A percentile compares a stretch with the other conserved stretches of the same genome.
Evolutionary conservation across 108 stramenopile species (phyloP).

Genomic region (Fragilaria crotonensis): DNA sequence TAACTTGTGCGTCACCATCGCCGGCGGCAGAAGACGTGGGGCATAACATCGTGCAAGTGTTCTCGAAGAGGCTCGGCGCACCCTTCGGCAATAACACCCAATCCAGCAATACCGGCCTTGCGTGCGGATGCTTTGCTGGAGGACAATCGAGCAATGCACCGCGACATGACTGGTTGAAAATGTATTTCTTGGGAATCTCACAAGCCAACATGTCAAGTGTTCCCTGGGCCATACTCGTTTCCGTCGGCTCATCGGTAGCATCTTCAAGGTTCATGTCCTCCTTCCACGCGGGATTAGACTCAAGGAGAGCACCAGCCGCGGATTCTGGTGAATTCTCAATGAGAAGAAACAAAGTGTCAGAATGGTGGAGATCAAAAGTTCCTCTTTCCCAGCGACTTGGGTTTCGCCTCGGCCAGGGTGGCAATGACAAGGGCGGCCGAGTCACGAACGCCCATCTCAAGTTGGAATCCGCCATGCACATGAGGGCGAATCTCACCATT

Average conservation of each 20-base stretch:
- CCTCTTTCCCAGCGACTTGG: constrained; percentile 86
- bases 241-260: constrained; percentile 72
- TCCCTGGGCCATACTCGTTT: constrained; percentile 92
- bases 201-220: constrained; percentile 94
- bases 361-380: constrained; percentile 47
- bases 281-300: constrained; percentile 82
- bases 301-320: constrained; percentile 90
- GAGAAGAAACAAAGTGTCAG: constrained; percentile 79
- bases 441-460: constrained; percentile 82
- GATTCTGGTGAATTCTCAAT: constrained; percentile 83
- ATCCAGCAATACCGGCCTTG: constrained; percentile 92
- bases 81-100: constrained; percentile 98
- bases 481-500: constrained; percentile 58
- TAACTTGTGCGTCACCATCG: constrained; percentile 78
- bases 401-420: constrained; percentile 87
- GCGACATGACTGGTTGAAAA: constrained; percentile 78
- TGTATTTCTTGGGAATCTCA: constrained; percentile 91
- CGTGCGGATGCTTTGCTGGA: constrained; percentile 71
- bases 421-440: constrained; percentile 85
- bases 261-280: constrained; percentile 68
- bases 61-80: constrained; percentile 81
- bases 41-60: constrained; percentile 69
- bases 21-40: constrained; percentile 72
- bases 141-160: constrained; percentile 77
- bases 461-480: constrained; percentile 47